Evolutionary conservation across 1,284 basidiomycete species (phyloP), one percentile per base, ranked within the genome.

Genomic region (Malassezia obtusa): DNA sequence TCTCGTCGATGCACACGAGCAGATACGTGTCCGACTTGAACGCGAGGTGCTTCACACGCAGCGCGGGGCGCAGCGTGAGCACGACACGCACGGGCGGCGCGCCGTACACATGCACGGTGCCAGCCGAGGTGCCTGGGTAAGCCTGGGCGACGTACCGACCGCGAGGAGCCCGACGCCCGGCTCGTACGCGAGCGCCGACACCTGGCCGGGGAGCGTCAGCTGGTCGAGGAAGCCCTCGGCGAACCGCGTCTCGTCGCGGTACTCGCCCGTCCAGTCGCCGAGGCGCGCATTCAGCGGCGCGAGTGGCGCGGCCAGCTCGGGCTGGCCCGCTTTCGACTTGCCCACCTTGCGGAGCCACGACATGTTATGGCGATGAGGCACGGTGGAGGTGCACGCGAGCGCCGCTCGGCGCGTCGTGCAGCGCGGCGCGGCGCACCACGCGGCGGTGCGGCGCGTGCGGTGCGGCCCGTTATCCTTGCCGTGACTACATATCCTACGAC

Each of bases 1-100:
- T 79, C n/a, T 78, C 79, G 70, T 88, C 84, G 48, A 86, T 77
- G 59, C 81, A 82, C 25, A 83, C 72, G 4, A 88, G 69, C 46
- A 81, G 80, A 55, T 79, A 80, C 1, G 80, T 75, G 3, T 80
- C 80, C 0, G 77, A 64, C 24, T 83, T 81, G 63, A 86, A 85
- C 37, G 80, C 78, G 12, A 88, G 73, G 54, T 84, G 81, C 59
- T 80, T 81, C 50, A 85, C 78, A 28, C 77, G 76, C 26, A 76
- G 63, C 8, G 77, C 76, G 45, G 82, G 78, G 3, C 81, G 79
- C 1, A 85, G 68, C 3, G 75, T 71, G 53, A 86, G 68, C 40
- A 74, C 78, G 19, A 77, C 71, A 50, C 83, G 78, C 1, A 86
- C 84, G 1, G 82, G 79, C 0, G 82, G 80, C 8, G 80, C 77